Conservation (phyloP, 345 rosid species). For the Lenwebbia sp. region DNA sequence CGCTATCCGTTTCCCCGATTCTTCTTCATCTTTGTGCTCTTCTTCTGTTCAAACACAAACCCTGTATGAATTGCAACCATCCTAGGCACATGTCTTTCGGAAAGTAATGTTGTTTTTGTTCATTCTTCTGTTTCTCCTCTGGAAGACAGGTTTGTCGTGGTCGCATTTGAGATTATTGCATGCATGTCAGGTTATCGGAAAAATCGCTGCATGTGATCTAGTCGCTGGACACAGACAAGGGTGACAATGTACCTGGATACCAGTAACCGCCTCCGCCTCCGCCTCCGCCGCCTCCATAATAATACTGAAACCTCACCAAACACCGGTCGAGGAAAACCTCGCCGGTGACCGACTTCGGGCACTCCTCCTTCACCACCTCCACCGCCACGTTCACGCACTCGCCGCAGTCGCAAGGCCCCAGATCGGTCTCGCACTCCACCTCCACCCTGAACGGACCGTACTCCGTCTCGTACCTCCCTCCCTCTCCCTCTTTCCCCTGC, state of each 20-base stretch:
- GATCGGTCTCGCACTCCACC: constrained; percentile 61
- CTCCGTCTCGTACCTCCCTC: constrained; percentile 11
- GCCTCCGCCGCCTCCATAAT: constrained; percentile 8
- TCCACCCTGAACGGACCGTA: constrained; percentile 27
- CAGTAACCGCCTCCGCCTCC: neutral
- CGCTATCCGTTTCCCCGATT: constrained; percentile 35
- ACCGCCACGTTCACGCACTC: constrained; percentile 47
- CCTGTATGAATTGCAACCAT: neutral
- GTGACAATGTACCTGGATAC: neutral
- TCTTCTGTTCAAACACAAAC: neutral
- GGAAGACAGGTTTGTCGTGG: neutral
- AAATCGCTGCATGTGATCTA: neutral
- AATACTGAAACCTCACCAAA: constrained; percentile 26
- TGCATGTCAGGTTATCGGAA: neutral
- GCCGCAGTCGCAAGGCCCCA: constrained; percentile 43
- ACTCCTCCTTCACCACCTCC: constrained; percentile 33
- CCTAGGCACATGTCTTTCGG: neutral
- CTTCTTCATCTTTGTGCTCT: neutral
- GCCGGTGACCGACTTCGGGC: constrained; percentile 34
- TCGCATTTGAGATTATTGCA: neutral
- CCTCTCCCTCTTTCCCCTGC: neutral
- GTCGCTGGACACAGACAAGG: neutral
- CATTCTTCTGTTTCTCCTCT: neutral
- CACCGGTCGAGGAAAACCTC: constrained; percentile 22
- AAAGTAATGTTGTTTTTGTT: neutral